These are phyloP conservation scores for Xylariaceae sp. DNA, from an alignment of 2,329 filamentous ascomycete species.

Conservation along the genomic window DNA sequence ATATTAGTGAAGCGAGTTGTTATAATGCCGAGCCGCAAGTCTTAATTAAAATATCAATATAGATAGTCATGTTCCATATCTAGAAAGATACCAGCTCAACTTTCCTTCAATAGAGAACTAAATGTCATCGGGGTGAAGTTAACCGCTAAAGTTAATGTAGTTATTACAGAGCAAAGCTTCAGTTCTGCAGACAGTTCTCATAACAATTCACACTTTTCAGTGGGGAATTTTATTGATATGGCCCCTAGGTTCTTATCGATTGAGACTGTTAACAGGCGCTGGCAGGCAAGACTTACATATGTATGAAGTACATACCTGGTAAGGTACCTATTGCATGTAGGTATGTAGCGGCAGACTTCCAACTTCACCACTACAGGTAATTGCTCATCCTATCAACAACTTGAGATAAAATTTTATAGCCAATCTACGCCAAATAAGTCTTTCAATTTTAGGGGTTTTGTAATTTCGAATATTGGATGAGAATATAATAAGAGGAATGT, in stretches of 20 bases:
- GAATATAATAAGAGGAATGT: no score
- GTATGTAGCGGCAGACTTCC: not conserved
- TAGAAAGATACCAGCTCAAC: slow-evolving; percentile 1
- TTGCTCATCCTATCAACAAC: not conserved
- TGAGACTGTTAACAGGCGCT: not conserved
- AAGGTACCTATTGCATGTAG: no score
- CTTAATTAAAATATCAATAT: not conserved
- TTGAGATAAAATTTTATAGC: not conserved
- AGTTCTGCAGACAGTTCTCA: not conserved
- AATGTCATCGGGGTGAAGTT: slow-evolving; percentile 8
- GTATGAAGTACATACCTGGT: no score
- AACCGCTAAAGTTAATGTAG: slow-evolving; percentile 27
- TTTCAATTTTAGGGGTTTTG: no score
- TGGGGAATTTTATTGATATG: slow-evolving; percentile 13
- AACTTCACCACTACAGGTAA: not conserved
- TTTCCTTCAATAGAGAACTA: slow-evolving; percentile 9
- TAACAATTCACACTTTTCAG: slow-evolving; percentile 23
- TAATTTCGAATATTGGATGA: no score
- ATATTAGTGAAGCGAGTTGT: no score
- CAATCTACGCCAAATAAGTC: no score
- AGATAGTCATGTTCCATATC: not conserved
- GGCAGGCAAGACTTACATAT: no score
- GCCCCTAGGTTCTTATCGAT: no score
- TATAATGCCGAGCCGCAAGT: not conserved
- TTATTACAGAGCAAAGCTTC: slow-evolving; percentile 21